Evolutionary conservation across 208 protist species (phyloP), one percentile per base, ranked within the genome.

Genomic region (Leishmania tropica): DNA sequence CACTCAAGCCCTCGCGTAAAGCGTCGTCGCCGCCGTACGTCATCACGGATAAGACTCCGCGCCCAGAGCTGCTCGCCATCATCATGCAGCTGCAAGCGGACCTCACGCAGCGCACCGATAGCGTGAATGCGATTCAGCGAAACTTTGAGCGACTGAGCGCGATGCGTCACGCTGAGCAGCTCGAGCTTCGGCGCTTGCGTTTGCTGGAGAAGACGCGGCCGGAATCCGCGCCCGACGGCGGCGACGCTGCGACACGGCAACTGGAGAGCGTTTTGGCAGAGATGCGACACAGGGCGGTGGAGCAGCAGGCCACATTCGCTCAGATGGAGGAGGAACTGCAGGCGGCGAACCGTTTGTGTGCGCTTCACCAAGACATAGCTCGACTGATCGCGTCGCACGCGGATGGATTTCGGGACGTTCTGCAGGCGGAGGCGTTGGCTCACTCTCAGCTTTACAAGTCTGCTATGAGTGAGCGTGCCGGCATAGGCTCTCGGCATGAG

Each of bases 121-220:
- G 87, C 80, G 88, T 98, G n/a, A 97, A 96, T 76, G 90, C 94
- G 2, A 94, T 98, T 81, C 96, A 98, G 83, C 87, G 96, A 3
- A 98, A 98, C 87, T 98, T 98, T 81, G 88, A 93, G 81, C 87
- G 92, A 3, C 86, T 98, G 37, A 93, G 93, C 75, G 83, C 85
- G 79, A 92, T 98, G 88, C 94, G 96, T 85, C 40, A 81, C 37
- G 75, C 56, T 1, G 90, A 97, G 47, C 88, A 87, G 31, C 83
- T 76, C 17, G 76, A 94, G 79, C 81, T 93, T 48, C 81, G 89
- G 78, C 70, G 79, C 48, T 70, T 93, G 70, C 80, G 79, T 6
- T n/a, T 62, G 28, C 35, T 84, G 58, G 83, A 85, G 75, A 77
- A 82, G 72, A 80, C 75, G 64, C 48, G 42, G 28, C 31, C 47